Evolutionary conservation across 2,329 filamentous ascomycete species (phyloP).

Genomic region (Botrytis medusae): DNA sequence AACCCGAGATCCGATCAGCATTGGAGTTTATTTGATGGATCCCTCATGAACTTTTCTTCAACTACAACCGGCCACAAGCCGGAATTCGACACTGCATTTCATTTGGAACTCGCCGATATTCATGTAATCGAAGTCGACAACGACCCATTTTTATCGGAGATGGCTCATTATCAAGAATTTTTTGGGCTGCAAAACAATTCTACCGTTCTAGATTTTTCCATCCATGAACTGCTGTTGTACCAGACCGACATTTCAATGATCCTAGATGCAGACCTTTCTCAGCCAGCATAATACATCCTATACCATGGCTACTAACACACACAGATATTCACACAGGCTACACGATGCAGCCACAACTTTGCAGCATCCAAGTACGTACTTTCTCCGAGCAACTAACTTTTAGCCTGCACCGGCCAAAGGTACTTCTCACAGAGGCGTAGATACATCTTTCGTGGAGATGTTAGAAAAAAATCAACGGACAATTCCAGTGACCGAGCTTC

Average conservation of each 20-base stretch:
- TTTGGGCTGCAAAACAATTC: neutral
- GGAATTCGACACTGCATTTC: neutral
- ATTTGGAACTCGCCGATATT: neutral
- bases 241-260: neutral
- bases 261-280: neutral
- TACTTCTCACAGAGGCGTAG: neutral
- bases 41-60: neutral
- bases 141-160: neutral
- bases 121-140: neutral
- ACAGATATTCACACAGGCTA: neutral
- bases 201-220: neutral
- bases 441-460: neutral
- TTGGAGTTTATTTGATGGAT: neutral
- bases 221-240: neutral
- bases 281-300: neutral
- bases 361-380: neutral
- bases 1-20: neutral
- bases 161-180: neutral
- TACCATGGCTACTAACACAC: neutral
- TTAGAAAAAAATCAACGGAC: neutral
- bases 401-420: neutral
- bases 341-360: neutral
- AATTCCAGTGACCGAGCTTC: neutral
- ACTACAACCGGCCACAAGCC: neutral
- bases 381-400: neutral